Evolutionary conservation across 805 yeast species (phyloP).

Genomic region (Lachancea fermentati): DNA sequence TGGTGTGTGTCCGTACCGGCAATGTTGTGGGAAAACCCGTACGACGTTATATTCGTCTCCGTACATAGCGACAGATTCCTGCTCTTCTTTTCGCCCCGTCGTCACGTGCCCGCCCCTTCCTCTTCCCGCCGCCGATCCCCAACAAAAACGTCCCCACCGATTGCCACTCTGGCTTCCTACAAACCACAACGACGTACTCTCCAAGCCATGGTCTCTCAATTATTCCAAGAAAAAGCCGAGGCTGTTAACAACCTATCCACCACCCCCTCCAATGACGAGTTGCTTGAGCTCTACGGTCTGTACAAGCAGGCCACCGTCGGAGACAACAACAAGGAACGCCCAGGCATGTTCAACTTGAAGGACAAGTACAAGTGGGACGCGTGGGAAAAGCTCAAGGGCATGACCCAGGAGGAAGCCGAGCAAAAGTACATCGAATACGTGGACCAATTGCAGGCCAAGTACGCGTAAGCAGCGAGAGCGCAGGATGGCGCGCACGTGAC

Average conservation of each 20-base stretch:
- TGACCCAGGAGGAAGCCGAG: slow-evolving; percentile 87
- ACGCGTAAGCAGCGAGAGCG: slow-evolving; percentile 17
- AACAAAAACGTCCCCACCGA: too few relatives aligned
- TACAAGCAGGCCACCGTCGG: slow-evolving; percentile 98
- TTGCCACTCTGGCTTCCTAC: too few relatives aligned
- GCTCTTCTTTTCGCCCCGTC: too few relatives aligned
- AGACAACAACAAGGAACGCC: slow-evolving; percentile 82
- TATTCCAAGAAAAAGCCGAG: slow-evolving; percentile 52
- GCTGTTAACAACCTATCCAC: slow-evolving; percentile 69
- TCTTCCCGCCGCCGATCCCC: not conserved
- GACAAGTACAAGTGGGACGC: slow-evolving; percentile 98
- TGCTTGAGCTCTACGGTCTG: slow-evolving; percentile 80
- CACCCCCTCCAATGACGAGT: slow-evolving; percentile 82
- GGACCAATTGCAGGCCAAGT: slow-evolving; percentile 53
- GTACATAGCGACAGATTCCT: too few relatives aligned
- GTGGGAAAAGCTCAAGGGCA: slow-evolving; percentile 86
- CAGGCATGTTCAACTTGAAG: slow-evolving; percentile 87
- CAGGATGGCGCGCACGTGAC: not conserved
- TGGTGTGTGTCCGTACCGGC: too few relatives aligned
- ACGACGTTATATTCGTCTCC: too few relatives aligned
- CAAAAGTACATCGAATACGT: slow-evolving; percentile 65
- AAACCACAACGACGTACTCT: not conserved
- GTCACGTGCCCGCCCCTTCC: not conserved
- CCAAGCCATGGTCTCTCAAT: slow-evolving; percentile 28
- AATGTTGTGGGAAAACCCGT: too few relatives aligned